Evolutionary conservation across 2,329 filamentous ascomycete species (phyloP).

Genomic region (Colletotrichum siamense): DNA sequence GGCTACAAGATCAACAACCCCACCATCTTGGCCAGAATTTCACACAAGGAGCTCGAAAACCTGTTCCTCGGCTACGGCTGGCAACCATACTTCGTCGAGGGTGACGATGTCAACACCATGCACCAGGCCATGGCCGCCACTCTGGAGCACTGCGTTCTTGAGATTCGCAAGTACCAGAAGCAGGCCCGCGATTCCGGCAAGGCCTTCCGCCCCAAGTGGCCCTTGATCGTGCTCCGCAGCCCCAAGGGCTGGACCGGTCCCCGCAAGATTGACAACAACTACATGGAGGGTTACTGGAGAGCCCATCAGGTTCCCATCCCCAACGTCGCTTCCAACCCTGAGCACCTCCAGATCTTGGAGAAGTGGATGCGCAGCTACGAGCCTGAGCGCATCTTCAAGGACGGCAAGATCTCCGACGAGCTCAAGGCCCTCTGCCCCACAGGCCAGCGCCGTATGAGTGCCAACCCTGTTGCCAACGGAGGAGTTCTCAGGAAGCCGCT

Average conservation of each 20-base stretch:
- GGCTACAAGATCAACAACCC: slow-evolving; percentile 89
- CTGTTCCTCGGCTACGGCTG: slow-evolving; percentile 79
- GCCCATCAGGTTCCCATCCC: slow-evolving; percentile 80
- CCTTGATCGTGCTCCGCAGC: slow-evolving; percentile 78
- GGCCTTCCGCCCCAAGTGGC: slow-evolving; percentile 75
- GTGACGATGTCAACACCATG: slow-evolving; percentile 75
- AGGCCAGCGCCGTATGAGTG: slow-evolving; percentile 75
- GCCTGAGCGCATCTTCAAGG: slow-evolving; percentile 72
- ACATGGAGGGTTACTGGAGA: slow-evolving; percentile 79
- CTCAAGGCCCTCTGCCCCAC: slow-evolving; percentile 69
- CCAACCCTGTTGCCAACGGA: slow-evolving; percentile 78
- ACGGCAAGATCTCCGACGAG: slow-evolving; percentile 67
- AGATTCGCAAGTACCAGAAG: slow-evolving; percentile 74
- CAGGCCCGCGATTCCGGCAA: slow-evolving; percentile 73
- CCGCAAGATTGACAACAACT: slow-evolving; percentile 72
- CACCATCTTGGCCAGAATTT: slow-evolving; percentile 74
- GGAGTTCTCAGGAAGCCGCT: slow-evolving; percentile 72
- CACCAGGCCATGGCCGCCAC: slow-evolving; percentile 84
- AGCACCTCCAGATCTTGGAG: slow-evolving; percentile 72
- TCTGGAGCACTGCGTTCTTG: slow-evolving; percentile 72
- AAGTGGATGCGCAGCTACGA: slow-evolving; percentile 80
- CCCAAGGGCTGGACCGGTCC: slow-evolving; percentile 85
- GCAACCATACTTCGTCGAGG: slow-evolving; percentile 82
- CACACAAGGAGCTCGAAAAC: slow-evolving; percentile 72
- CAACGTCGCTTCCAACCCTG: slow-evolving; percentile 68